Evolutionary conservation across 768 basidiomycete genomes (phyloP).

Genomic region (Candolleomyces aberdarensis): DNA sequence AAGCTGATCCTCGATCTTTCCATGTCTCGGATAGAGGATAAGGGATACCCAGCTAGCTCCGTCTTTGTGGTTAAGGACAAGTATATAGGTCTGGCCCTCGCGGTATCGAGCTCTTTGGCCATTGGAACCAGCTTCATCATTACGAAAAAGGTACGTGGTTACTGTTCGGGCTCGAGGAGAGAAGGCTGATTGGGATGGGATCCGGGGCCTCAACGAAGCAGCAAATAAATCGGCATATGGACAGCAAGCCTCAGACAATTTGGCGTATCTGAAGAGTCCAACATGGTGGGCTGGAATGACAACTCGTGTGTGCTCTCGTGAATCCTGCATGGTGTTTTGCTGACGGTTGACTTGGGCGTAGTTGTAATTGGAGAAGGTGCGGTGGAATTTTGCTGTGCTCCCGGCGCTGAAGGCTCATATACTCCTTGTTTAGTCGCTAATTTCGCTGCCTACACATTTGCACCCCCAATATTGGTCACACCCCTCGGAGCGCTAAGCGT

Average conservation of each 20-base stretch:
- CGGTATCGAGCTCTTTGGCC: constrained; percentile 77
- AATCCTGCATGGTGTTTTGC: constrained; percentile 1
- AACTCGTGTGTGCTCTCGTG: constrained; percentile 62
- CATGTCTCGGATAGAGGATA: too few relatives aligned
- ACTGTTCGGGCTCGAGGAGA: not conserved
- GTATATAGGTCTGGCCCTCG: constrained; percentile 90
- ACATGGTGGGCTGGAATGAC: constrained; percentile 98
- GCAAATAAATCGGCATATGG: constrained; percentile 47
- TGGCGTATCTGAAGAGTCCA: constrained; percentile 84
- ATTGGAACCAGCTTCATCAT: constrained; percentile 98
- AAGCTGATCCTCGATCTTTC: too few relatives aligned
- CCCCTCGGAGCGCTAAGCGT: constrained; percentile 97
- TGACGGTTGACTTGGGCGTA: constrained; percentile 27
- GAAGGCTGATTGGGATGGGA: not conserved
- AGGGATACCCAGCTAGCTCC: too few relatives aligned
- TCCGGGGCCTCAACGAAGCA: constrained; percentile 87
- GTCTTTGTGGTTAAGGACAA: constrained; percentile 76
- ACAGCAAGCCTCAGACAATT: constrained; percentile 73
- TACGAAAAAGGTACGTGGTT: constrained; percentile 85
- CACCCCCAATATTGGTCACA: constrained; percentile 96
- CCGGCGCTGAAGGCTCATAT: not conserved
- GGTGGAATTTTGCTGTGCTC: constrained; percentile 1
- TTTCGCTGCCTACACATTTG: constrained; percentile 97
- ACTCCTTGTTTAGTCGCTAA: constrained; percentile 55
- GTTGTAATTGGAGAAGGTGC: constrained; percentile 92